Evolutionary conservation across 2,329 filamentous ascomycete genomes (phyloP), one percentile per base, ranked within the genome.

Genomic region (Graphilbum ipis-grandicollis): DNA sequence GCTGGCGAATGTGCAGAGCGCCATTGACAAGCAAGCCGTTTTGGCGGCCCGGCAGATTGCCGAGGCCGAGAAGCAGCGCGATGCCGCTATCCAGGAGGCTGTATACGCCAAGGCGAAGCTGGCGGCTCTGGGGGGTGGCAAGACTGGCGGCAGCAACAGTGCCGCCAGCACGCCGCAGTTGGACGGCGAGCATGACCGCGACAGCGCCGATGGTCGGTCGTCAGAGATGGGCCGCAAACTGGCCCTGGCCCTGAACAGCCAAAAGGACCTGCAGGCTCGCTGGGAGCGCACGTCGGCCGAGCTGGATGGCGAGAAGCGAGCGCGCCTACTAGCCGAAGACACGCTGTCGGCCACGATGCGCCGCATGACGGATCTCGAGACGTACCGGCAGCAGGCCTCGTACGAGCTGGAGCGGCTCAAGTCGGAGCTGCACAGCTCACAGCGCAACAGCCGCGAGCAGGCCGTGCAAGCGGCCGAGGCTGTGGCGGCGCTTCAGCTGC

Each of bases 101-200:
- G 80, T 90, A 1, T 96, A 96, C 56, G 83, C 86, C 25, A 93
- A 92, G 52, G 85, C 92, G 3, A 94, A 84, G 52, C 63, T 94
- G 36, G 86, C 86, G 22, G 86, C 85, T 44, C 48, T 56, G 4
- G 75, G 70, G 28, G 26, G 9, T 18, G 31, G 31, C 5, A 37
- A n/a, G n/a, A n/a, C n/a, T n/a, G n/a, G n/a, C n/a, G n/a, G 37
- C 15, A 33, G 28, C 18, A 68, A 74, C 38, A 84, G 78, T 47
- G 67, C 74, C 36, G 63, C 63, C 31, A 66, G 65, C 49, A 68
- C 72, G 30, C 59, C 78, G 39, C 65, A 74, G 49, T 54, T 71
- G 3, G 74, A 75, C 33, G 65, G 55, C 13, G 69, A 71, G 35
- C 64, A 73, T 28, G 78, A 81, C 35, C n/a, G n/a, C n/a, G n/a